Evolutionary conservation across 1,284 basidiomycete species (phyloP), one percentile per base, ranked within the genome.

Genomic region (Peniophora sp.): DNA sequence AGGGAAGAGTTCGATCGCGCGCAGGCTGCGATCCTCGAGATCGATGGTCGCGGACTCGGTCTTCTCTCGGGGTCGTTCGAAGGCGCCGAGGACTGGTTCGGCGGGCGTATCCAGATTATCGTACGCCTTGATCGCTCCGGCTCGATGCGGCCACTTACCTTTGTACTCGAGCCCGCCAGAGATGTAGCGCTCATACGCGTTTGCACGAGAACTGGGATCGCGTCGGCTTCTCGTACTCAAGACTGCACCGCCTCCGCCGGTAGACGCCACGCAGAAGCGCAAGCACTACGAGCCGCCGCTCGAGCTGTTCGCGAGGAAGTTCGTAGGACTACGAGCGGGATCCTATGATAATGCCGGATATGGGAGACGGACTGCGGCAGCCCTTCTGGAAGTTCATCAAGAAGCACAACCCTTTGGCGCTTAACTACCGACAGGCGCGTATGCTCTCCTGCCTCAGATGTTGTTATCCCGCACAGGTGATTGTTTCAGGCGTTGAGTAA

Each of bases 1-100:
- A 87, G 85, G 80, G 49, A 63, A 22, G 85, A 88, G 57, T 71
- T 83, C 0, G 85, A 88, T 58, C 74, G 81, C 1, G 85, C 88
- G 55, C 80, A 86, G 49, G 62, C 60, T 0, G 83, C 84, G 0
- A 71, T 84, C 3, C 12, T 69, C 3, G 83, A 87, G 56, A 69
- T 76, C 48, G 51, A 58, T 9, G 66, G 62, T 15, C 78, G 84
- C 3, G 83, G 83, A 0, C 62, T 88, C 0, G 86, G 86, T 0
- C 68, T 83, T 1, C 8, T 8, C 5, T 72, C 71, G 68, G 79
- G 80, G 2, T 57, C 63, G 1, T 85, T 74, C 72, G 52, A 72
- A 24, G 76, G 71, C 15, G 66, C 65, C 14, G 56, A 67, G 2
- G 63, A 75, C 45, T 88, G 84, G 82, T 80, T 81, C 52, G 85